Percentiles rank a stretch among this genome's conserved stretches.
These are phyloP conservation scores for Spathaspora girioi DNA, from an alignment of 805 yeast species.

Conservation along the genomic window DNA sequence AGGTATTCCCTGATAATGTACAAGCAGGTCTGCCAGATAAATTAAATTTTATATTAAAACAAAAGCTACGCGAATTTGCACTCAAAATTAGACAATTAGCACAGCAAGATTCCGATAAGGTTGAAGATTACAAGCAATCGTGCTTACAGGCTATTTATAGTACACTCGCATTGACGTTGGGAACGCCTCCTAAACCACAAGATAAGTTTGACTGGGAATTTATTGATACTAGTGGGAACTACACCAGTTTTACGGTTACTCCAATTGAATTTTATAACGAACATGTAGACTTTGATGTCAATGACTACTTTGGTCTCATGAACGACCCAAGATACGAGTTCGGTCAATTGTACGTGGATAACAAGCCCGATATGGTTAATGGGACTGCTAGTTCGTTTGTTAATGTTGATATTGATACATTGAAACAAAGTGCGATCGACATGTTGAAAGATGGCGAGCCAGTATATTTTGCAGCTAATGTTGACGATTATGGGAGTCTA, in stretches of 20 bases:
- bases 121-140: conserved; percentile 28
- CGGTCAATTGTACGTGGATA: conserved; percentile 63
- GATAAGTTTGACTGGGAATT: conserved; percentile 73
- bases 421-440: conserved; percentile 60
- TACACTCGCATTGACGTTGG: conserved; percentile 64
- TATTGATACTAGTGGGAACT: conserved; percentile 65
- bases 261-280: conserved; percentile 63
- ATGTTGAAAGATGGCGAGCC: conserved; percentile 73
- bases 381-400: conserved; percentile 66
- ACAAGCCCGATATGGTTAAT: conserved; percentile 67
- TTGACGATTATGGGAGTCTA: conserved; percentile 69
- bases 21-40: conserved; percentile 52
- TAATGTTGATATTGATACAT: conserved; percentile 58
- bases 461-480: conserved; percentile 85
- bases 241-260: conserved; percentile 49
- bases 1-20: conserved; percentile 68
- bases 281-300: conserved; percentile 50
- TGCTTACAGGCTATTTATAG: conserved; percentile 63
- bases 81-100: conserved; percentile 56
- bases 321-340: conserved; percentile 80
- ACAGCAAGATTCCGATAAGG: conserved; percentile 35
- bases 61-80: conserved; percentile 77
- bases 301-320: conserved; percentile 60
- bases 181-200: conserved; percentile 73
- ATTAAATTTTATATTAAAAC: conserved; percentile 51